These are phyloP conservation scores for Friedmanniomyces endolithicus DNA, from an alignment of 495 filamentous ascomycete genomes.

Conservation along the genomic window DNA sequence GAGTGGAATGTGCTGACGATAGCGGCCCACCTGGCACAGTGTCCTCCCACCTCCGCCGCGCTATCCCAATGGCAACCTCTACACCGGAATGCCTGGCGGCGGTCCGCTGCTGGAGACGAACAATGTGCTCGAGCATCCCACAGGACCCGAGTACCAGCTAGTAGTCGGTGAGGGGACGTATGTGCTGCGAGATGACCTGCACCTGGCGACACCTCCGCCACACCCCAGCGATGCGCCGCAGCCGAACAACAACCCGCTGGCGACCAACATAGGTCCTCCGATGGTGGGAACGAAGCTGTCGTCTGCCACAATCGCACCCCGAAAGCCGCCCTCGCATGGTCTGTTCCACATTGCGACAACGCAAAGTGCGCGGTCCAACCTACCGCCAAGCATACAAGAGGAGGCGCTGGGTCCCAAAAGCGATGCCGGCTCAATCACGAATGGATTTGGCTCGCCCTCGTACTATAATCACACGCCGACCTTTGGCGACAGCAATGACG, in stretches of 20 bases:
- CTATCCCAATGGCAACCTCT: conserved; percentile 36
- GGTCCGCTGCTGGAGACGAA: conserved; percentile 75
- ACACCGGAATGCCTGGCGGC: conserved; percentile 35
- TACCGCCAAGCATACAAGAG: conserved; percentile 32
- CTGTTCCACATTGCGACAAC: conserved; percentile 38
- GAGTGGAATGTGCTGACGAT: not conserved
- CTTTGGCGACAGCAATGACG: conserved; percentile 80
- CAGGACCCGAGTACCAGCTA: conserved; percentile 66
- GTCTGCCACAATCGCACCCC: conserved; percentile 52
- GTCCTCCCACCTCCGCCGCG: conserved; percentile 75
- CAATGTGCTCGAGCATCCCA: conserved; percentile 69
- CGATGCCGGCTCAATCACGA: conserved; percentile 23
- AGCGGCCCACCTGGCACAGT: conserved; percentile 38
- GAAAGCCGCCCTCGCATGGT: conserved; percentile 45
- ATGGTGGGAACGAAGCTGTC: conserved; percentile 81
- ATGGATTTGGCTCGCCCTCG: conserved; percentile 21
- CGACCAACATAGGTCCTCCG: conserved; percentile 66
- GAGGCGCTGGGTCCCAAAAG: conserved; percentile 26
- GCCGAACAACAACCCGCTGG: conserved; percentile 76
- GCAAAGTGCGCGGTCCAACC: conserved; percentile 32
- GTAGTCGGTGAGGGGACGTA: conserved; percentile 94
- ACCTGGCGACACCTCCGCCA: conserved; percentile 85
- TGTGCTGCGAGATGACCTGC: conserved; percentile 72
- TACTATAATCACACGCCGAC: conserved; percentile 39
- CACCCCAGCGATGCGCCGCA: conserved; percentile 85